These are phyloP conservation scores for Magnolia changhungtana DNA, from an alignment of 164 flowering plant genomes.

Conservation along the genomic window DNA sequence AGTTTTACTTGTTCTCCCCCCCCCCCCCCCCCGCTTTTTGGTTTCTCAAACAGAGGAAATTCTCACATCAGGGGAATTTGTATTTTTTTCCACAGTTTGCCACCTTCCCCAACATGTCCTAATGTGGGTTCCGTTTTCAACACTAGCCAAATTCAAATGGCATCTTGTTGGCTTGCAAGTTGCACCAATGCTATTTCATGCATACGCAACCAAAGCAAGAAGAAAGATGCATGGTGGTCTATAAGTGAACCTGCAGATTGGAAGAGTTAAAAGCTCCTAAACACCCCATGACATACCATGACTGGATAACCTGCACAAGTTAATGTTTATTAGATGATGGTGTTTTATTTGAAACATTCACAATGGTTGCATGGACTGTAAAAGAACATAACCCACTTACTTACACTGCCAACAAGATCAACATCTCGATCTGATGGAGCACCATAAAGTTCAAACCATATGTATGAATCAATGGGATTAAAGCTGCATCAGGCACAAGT, in stretches of 20 bases:
- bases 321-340: not conserved
- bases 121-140: too few species aligned
- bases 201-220: not conserved
- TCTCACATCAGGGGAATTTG: too few species aligned
- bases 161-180: too few species aligned
- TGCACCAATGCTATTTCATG: not conserved
- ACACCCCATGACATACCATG: slow-evolving; percentile 96
- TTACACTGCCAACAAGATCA: slow-evolving; percentile 84
- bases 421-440: slow-evolving; percentile 89
- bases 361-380: not conserved
- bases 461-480: slow-evolving; percentile 71
- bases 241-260: slow-evolving; percentile 67
- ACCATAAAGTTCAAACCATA: slow-evolving; percentile 90
- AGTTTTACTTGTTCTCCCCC: too few species aligned
- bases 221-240: not conserved
- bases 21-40: too few species aligned
- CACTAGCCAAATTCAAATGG: not conserved
- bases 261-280: slow-evolving; percentile 82
- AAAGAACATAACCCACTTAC: slow-evolving; percentile 31
- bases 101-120: too few species aligned
- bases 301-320: slow-evolving; percentile 69
- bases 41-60: too few species aligned
- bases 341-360: not conserved
- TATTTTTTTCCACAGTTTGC: too few species aligned
- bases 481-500: slow-evolving; percentile 45